Conservation (phyloP, 306 rosid species). For the Vigna mungo region DNA sequence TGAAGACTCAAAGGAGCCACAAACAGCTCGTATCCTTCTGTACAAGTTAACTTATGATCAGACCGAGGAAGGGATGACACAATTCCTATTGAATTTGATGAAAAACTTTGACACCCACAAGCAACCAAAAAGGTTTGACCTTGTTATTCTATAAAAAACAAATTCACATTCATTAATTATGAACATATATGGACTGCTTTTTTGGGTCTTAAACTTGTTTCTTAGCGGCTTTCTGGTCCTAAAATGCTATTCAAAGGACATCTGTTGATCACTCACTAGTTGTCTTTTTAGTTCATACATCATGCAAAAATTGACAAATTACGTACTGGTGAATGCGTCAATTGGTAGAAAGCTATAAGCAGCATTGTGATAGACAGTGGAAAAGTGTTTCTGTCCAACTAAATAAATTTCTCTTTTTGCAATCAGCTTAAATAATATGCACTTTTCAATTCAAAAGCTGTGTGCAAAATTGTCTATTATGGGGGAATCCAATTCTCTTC, state of each 20-base stretch:
- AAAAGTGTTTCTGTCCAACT: constrained; percentile 16
- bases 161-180: constrained; percentile 14
- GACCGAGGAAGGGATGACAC: constrained; percentile 97
- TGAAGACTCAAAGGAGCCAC: constrained; percentile 84
- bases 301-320: constrained; percentile 2
- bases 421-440: constrained; percentile 12
- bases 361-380: not conserved
- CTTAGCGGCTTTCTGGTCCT: constrained; percentile 10
- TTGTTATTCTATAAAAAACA: constrained; percentile 27
- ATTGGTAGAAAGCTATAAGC: constrained; percentile 23
- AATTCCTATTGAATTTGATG: constrained; percentile 73
- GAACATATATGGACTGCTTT: not conserved
- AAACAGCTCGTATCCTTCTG: constrained; percentile 89
- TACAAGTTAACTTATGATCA: constrained; percentile 96
- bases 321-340: constrained; percentile 2
- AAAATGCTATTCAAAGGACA: constrained; percentile 20
- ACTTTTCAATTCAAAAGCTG: not conserved
- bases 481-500: constrained; percentile 6
- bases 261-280: constrained; percentile 10
- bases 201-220: constrained; percentile 1
- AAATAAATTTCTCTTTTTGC: constrained; percentile 8
- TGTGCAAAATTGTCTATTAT: constrained; percentile 25
- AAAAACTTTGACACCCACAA: constrained; percentile 82
- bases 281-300: constrained; percentile 8
- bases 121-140: constrained; percentile 82